Evolutionary conservation across 1,284 basidiomycete genomes (phyloP).

Genomic region (Naganishia cerealis): DNA sequence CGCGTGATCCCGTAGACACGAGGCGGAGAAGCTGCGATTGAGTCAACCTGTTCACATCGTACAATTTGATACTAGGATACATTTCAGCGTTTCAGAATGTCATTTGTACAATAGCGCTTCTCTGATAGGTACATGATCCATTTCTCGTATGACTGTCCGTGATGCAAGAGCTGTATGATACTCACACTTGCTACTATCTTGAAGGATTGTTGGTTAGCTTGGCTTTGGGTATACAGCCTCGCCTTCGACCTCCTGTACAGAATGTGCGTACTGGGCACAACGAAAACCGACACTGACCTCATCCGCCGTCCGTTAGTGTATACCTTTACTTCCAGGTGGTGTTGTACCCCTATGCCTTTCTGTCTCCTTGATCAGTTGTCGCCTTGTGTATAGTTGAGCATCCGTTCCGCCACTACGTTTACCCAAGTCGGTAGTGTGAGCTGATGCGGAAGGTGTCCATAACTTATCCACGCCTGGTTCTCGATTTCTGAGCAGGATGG

Average conservation of each 20-base stretch:
- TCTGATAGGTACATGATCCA: too few relatives aligned
- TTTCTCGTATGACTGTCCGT: not conserved
- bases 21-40: too few relatives aligned
- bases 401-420: constrained; percentile 48
- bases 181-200: too few relatives aligned
- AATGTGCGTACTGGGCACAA: not conserved
- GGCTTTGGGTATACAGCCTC: not conserved
- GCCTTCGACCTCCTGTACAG: not conserved
- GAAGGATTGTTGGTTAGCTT: too few relatives aligned
- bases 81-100: too few relatives aligned
- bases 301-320: constrained; percentile 2
- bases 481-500: constrained; percentile 45
- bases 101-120: too few relatives aligned
- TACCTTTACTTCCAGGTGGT: constrained; percentile 20
- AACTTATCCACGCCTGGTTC: constrained; percentile 44
- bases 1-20: too few relatives aligned
- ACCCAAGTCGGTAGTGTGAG: constrained; percentile 41
- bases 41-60: too few relatives aligned
- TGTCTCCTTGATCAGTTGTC: not conserved
- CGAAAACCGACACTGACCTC: constrained; percentile 3
- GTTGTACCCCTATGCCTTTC: constrained; percentile 15
- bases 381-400: constrained; percentile 44
- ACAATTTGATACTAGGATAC: too few relatives aligned
- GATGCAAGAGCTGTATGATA: not conserved
- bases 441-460: constrained; percentile 39